phyloP scores from a whole-genome alignment of 129 eudicot genomes.

The Saposhnikovia divaricata region DNA sequence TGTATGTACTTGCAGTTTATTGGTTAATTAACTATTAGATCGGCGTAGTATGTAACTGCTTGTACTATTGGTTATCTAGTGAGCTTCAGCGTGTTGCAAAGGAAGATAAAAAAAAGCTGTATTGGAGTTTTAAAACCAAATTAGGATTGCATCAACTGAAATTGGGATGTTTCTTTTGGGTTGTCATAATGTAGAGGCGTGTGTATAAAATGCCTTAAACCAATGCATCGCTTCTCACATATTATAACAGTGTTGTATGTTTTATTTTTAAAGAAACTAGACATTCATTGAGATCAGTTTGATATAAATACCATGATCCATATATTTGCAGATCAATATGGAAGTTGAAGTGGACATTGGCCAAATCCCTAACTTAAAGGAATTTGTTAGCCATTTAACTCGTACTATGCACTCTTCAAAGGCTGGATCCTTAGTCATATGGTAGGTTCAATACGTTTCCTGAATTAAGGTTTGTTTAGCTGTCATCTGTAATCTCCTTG shows the following conservation, averaged over 20 bases:
- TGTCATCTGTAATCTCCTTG: background rate
- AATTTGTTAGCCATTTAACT: conserved; percentile 74
- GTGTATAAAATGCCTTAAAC: no score
- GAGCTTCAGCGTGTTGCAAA: background rate
- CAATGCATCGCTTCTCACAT: background rate
- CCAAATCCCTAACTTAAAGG: conserved; percentile 56
- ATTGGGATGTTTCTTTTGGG: background rate
- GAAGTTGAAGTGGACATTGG: conserved; percentile 54
- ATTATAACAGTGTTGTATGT: background rate
- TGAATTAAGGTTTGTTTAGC: background rate
- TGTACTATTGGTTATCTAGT: background rate
- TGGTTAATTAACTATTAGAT: background rate
- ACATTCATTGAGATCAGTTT: background rate
- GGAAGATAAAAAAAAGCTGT: background rate
- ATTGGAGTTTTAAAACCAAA: background rate
- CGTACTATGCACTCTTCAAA: conserved; percentile 59
- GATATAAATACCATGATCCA: background rate
- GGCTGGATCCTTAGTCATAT: conserved; percentile 75
- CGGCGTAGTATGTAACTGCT: background rate
- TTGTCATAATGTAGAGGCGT: background rate
- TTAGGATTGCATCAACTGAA: background rate
- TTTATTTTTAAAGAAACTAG: background rate
- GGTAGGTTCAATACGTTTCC: conserved; percentile 28
- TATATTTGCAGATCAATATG: conserved; percentile 63
- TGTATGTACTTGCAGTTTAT: no score